Conservation (phyloP, 768 basidiomycete species). For the Gyrodon lividus region DNA sequence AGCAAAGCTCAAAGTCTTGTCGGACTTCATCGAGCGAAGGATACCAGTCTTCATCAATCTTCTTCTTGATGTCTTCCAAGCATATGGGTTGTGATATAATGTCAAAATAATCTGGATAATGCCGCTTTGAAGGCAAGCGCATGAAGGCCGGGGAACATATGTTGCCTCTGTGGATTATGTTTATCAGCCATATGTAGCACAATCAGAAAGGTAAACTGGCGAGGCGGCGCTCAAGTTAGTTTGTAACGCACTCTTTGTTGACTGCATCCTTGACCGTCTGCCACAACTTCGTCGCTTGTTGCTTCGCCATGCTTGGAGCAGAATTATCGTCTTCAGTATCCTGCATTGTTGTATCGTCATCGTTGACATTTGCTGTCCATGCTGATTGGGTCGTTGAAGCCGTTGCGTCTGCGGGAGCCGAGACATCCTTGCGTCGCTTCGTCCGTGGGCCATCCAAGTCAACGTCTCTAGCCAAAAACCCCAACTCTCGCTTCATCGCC, state of each 20-base stretch:
- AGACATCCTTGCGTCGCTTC: slow-evolving; percentile 50
- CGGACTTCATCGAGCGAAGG: slow-evolving; percentile 63
- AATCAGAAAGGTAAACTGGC: slow-evolving; percentile 44
- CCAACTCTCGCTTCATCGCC: slow-evolving; percentile 56
- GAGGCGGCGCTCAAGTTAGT: slow-evolving; percentile 36
- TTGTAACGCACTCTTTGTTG: slow-evolving; percentile 82
- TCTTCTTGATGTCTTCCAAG: slow-evolving; percentile 84
- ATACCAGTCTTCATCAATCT: slow-evolving; percentile 61
- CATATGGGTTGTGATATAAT: slow-evolving; percentile 81
- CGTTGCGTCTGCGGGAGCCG: slow-evolving; percentile 41
- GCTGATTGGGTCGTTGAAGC: slow-evolving; percentile 31
- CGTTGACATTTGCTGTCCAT: slow-evolving; percentile 31
- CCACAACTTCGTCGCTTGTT: slow-evolving; percentile 72
- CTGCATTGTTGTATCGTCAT: slow-evolving; percentile 19
- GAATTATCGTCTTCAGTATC: slow-evolving; percentile 21
- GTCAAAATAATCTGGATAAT: slow-evolving; percentile 85
- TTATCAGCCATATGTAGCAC: slow-evolving; percentile 30
- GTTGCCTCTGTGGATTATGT: slow-evolving; percentile 53
- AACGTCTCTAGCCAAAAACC: slow-evolving; percentile 35
- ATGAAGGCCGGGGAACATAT: slow-evolving; percentile 64
- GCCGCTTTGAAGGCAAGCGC: slow-evolving; percentile 65
- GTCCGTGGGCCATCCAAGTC: slow-evolving; percentile 46
- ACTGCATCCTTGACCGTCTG: slow-evolving; percentile 77
- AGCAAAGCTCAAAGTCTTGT: slow-evolving; percentile 73
- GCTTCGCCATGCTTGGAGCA: slow-evolving; percentile 45